Percentiles rank a stretch among this genome's conserved stretches.
Conservation (phyloP, 345 rosid species). For the Trapa incisa region DNA sequence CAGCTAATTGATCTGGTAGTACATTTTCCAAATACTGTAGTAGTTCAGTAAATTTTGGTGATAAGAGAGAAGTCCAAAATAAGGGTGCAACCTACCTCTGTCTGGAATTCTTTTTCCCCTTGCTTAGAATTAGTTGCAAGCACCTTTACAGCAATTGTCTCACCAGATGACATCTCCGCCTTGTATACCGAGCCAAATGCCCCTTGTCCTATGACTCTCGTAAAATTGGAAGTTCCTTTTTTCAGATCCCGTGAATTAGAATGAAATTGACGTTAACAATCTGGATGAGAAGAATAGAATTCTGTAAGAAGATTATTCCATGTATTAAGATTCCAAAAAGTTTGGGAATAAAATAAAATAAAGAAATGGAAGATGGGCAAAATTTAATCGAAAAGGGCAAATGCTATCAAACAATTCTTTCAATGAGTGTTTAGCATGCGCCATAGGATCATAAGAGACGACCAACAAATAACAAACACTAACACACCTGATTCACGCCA, state of each 20-base stretch:
- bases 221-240: slow-evolving; percentile 82
- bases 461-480: neutral
- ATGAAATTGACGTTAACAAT: slow-evolving; percentile 5
- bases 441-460: too few relatives aligned
- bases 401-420: too few relatives aligned
- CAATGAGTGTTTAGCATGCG: too few relatives aligned
- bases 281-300: neutral
- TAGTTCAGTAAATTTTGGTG: neutral
- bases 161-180: slow-evolving; percentile 89
- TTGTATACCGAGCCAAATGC: slow-evolving; percentile 99
- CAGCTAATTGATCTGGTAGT: neutral
- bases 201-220: slow-evolving; percentile 84
- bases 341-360: neutral
- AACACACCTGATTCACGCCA: neutral
- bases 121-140: slow-evolving; percentile 96
- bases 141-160: slow-evolving; percentile 85
- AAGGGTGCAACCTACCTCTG: slow-evolving; percentile 46
- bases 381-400: too few relatives aligned
- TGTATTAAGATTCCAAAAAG: neutral
- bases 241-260: slow-evolving; percentile 74
- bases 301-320: neutral
- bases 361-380: neutral
- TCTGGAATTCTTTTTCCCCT: slow-evolving; percentile 95
- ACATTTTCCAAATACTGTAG: neutral
- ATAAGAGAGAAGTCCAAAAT: neutral